Evolutionary conservation across 306 rosid genomes (phyloP).

Genomic region (Trifolium subterraneum): DNA sequence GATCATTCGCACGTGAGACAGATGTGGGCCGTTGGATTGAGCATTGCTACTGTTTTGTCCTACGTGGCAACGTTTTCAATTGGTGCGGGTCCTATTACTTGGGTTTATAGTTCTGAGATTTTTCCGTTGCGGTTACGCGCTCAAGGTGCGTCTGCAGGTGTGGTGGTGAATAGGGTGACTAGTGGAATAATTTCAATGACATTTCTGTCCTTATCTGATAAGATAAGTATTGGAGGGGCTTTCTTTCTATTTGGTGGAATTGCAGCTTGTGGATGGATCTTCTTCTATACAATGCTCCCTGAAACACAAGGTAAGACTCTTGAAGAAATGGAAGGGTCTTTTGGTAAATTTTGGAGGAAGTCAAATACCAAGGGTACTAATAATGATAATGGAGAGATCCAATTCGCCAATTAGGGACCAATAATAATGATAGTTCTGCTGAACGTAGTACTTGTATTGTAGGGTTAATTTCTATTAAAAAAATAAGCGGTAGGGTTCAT

Average conservation of each 20-base stretch:
- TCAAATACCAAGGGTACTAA: neutral
- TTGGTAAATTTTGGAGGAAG: constrained; percentile 59
- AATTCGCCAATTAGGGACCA: constrained; percentile 32
- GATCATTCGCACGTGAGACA: constrained; percentile 37
- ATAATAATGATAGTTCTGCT: neutral
- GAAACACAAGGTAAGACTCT: constrained; percentile 84
- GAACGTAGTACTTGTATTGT: neutral
- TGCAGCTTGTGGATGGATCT: constrained; percentile 67
- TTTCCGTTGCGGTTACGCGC: constrained; percentile 86
- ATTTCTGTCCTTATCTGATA: constrained; percentile 63
- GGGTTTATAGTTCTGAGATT: constrained; percentile 85
- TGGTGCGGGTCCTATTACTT: constrained; percentile 84
- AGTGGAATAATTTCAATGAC: constrained; percentile 79
- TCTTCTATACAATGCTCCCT: constrained; percentile 66
- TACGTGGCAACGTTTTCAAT: constrained; percentile 74
- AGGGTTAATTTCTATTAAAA: too few relatives aligned
- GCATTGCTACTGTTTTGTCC: constrained; percentile 46
- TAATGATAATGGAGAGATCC: constrained; percentile 35
- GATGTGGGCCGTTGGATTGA: constrained; percentile 68
- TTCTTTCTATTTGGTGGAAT: constrained; percentile 69
- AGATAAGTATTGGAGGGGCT: constrained; percentile 76
- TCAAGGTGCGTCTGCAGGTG: constrained; percentile 76
- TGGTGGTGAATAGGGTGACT: constrained; percentile 57
- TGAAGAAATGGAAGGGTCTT: constrained; percentile 76
- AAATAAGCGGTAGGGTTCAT: neutral